These are phyloP conservation scores for Thalia dealbata DNA, from an alignment of 176 grass and related monocot species.

Conservation along the genomic window DNA sequence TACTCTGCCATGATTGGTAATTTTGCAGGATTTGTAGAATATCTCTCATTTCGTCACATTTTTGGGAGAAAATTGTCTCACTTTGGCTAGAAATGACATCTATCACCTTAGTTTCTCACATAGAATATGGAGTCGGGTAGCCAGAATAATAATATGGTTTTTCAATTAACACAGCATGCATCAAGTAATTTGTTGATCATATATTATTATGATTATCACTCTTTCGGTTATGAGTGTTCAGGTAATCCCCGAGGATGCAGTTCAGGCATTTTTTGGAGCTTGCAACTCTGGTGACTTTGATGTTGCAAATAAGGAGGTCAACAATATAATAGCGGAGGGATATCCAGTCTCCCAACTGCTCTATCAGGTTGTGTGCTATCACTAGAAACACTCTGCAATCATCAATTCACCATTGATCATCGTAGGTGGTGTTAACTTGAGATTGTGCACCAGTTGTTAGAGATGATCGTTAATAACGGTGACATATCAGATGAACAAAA, in stretches of 20 bases:
- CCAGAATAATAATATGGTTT: too few relatives aligned
- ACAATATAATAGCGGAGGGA: conserved; percentile 82
- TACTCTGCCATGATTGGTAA: neutral
- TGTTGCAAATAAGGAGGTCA: conserved; percentile 77
- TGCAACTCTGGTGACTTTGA: conserved; percentile 96
- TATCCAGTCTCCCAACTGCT: conserved; percentile 93
- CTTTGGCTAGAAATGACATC: too few relatives aligned
- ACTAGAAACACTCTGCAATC: neutral
- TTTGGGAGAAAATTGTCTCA: too few relatives aligned
- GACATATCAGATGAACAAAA: conserved; percentile 85
- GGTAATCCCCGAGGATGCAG: conserved; percentile 75
- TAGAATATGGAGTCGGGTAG: too few relatives aligned
- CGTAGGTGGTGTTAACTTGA: conserved; percentile 23
- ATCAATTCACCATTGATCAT: neutral
- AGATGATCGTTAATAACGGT: conserved; percentile 50
- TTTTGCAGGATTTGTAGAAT: too few relatives aligned
- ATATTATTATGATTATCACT: neutral
- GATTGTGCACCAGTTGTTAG: conserved; percentile 55
- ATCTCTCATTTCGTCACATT: too few relatives aligned
- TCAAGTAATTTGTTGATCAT: neutral
- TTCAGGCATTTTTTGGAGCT: conserved; percentile 58
- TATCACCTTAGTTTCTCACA: too few relatives aligned
- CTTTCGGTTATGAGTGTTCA: conserved; percentile 19
- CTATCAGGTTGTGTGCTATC: conserved; percentile 42
- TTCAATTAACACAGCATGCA: neutral